Evolutionary conservation across 2,329 filamentous ascomycete species (phyloP).

Genomic region (Fusarium torulosum): DNA sequence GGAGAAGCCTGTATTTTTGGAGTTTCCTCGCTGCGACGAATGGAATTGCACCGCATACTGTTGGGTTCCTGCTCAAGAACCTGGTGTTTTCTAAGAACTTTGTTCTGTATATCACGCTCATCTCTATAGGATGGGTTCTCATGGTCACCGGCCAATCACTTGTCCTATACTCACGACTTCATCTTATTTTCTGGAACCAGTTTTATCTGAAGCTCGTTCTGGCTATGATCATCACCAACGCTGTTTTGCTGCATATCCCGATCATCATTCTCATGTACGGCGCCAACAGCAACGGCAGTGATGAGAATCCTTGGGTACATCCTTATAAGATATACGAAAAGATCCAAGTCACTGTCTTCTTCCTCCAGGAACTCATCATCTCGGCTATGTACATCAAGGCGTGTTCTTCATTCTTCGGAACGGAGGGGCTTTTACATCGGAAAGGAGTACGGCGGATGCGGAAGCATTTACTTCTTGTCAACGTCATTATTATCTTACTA

Average conservation of each 20-base stretch:
- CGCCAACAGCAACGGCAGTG: conserved; percentile 59
- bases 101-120: conserved; percentile 46
- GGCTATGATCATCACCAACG: conserved; percentile 69
- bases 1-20: conserved; percentile 55
- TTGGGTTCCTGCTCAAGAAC: conserved; percentile 61
- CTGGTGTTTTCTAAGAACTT: conserved; percentile 20
- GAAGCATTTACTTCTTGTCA: conserved; percentile 58
- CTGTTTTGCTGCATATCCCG: conserved; percentile 61
- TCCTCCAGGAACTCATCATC: conserved; percentile 66
- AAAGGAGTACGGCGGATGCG: conserved; percentile 27
- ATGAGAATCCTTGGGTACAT: conserved; percentile 33
- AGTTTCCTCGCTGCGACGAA: conserved; percentile 51
- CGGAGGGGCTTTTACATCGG: conserved; percentile 1
- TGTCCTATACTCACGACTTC: conserved; percentile 72
- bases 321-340: conserved; percentile 64
- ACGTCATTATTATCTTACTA: conserved; percentile 57
- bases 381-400: conserved; percentile 63
- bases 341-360: conserved; percentile 67
- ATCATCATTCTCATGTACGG: conserved; percentile 69
- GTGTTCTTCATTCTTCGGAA: conserved; percentile 9
- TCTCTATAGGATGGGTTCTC: conserved; percentile 49
- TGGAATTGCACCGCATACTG: conserved; percentile 53
- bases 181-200: conserved; percentile 67
- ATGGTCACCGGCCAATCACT: conserved; percentile 73
- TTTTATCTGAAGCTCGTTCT: conserved; percentile 62